Base-by-base conservation (phyloP, 176 grass and related monocot species). In the Triticum monococcum region DNA sequence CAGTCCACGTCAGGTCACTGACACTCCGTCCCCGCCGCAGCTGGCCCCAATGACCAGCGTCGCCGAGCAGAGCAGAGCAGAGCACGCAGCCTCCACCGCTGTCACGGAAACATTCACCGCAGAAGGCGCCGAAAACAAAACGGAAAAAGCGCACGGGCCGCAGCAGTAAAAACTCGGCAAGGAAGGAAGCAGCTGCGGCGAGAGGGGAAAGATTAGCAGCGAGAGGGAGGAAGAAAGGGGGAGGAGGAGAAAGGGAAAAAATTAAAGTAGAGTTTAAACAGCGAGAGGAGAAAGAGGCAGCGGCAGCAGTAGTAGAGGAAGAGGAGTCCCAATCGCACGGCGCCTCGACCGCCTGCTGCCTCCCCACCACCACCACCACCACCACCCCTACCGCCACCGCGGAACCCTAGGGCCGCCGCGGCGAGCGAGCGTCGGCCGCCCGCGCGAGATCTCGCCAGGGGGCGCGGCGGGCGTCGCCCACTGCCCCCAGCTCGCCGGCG, bases 311-410 rank as follows among this genome's bases (percentile, higher is more conserved):
- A 85, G 88, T 12, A 88, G 82, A 85, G 74, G 85, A 85, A 79
- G 82, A 78, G 78, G 68, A 69, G 77, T 90, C 88, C 73, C 81
- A 77, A 85, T 92, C 83, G 56, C 48, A 59, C 90, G 90, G 86
- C 70, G 86, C 82, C 78, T 91, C 86, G 59, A 75, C 89, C 69
- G 25, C 46, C 79, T 76, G 48, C 54, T 22, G 17, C 50, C 75
- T 73, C 7, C 10, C 76, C 85, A 13, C 72, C 81, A 28, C 85
- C 77, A 22, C 82, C 74, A 25, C 56, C 13, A 18, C 52, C 17
- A 54, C 50, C 46, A 5, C 50, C 11, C 3, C 46, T 5, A 2
- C 41, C 65, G 23, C 78, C 8, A 40, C 40, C 3, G 46, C 68
- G 75, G 73, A 75, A 78, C 57, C 79, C 84, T 77, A 90, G 88